Percentiles rank a stretch among this genome's conserved stretches.
Evolutionary conservation across 192 early-diverging fungal genomes (phyloP).

Genomic region (Cladochytrium replicatum): DNA sequence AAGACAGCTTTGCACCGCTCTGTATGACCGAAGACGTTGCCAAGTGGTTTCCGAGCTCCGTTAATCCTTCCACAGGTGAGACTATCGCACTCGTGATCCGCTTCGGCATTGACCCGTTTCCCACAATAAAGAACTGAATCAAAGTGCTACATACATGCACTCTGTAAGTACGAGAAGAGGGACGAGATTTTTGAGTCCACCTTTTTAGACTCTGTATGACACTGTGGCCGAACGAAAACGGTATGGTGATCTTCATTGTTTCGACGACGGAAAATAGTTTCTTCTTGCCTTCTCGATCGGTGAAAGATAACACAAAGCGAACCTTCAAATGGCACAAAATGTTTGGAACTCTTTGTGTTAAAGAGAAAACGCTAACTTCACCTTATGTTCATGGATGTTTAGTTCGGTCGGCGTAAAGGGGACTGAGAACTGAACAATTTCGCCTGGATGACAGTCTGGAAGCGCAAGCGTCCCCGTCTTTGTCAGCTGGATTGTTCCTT

Average conservation of each 20-base stretch:
- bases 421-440: too few relatives aligned
- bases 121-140: conserved; percentile 7
- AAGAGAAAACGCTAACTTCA: too few relatives aligned
- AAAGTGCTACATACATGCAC: conserved; percentile 9
- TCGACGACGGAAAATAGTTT: conserved; percentile 34
- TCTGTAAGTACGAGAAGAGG: neutral
- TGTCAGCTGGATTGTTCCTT: too few relatives aligned
- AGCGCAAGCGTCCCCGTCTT: too few relatives aligned
- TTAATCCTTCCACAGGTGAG: neutral
- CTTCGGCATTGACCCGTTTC: conserved; percentile 9
- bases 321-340: conserved; percentile 45
- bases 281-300: conserved; percentile 20
- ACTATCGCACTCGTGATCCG: conserved; percentile 4
- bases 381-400: too few relatives aligned
- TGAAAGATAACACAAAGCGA: conserved; percentile 32
- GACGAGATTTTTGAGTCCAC: conserved; percentile 14
- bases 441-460: too few relatives aligned
- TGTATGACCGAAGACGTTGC: neutral
- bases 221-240: conserved; percentile 37
- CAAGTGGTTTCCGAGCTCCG: neutral
- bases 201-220: conserved; percentile 40
- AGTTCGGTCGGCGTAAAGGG: too few relatives aligned
- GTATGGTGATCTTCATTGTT: conserved; percentile 37
- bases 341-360: too few relatives aligned
- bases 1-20: conserved; percentile 2